A percentile compares a stretch with the other conserved stretches of the same genome.
Conservation (phyloP, 2,329 filamentous ascomycete genomes). For the Fusarium hostae region DNA sequence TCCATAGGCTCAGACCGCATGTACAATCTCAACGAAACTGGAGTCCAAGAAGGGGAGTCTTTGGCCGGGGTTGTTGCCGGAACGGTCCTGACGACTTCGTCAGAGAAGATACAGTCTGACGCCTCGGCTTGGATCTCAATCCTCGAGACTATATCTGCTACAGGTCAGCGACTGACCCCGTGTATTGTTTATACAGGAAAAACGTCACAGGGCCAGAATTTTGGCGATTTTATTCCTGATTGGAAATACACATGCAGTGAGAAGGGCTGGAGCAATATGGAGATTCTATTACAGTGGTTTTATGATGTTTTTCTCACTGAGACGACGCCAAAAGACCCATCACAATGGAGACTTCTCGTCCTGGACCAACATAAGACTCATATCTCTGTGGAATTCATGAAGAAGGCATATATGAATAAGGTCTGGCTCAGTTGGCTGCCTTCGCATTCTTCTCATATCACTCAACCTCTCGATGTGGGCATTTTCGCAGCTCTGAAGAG, state of each 20-base stretch:
- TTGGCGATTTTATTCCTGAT: not conserved
- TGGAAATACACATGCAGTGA: not conserved
- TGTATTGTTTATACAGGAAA: not conserved
- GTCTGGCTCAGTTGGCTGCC: no score
- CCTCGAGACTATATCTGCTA: not conserved
- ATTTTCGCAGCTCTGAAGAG: not conserved
- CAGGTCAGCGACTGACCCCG: not conserved
- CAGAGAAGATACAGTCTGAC: not conserved
- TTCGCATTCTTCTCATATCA: not conserved
- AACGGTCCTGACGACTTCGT: not conserved
- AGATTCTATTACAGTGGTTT: not conserved
- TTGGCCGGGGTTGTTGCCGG: not conserved
- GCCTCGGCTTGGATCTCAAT: not conserved
- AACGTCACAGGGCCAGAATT: not conserved
- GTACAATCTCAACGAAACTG: not conserved
- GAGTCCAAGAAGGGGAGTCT: not conserved
- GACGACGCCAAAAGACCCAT: not conserved
- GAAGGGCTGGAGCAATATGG: not conserved
- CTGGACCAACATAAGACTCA: not conserved
- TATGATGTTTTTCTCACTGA: not conserved
- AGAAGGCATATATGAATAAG: no score
- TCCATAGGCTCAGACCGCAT: not conserved
- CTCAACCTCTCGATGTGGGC: not conserved
- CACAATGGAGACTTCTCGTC: not conserved
- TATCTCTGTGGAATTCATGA: not conserved